Evolutionary conservation across 805 yeast genomes (phyloP), one percentile per base, ranked within the genome.

Genomic region (Pichia kluyveri): DNA sequence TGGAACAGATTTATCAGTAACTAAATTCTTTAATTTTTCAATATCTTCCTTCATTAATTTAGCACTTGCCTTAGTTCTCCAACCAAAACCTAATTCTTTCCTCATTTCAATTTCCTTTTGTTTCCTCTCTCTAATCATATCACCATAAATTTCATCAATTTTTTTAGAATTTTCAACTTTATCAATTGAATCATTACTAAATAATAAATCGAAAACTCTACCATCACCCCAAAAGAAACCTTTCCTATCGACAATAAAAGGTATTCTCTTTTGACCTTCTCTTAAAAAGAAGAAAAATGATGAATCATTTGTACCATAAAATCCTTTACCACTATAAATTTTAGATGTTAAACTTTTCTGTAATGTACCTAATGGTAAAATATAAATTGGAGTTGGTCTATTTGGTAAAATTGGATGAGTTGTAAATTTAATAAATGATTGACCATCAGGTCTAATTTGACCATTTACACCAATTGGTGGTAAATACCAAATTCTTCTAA

Each of bases 141-240:
- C 66, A 23, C 65, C 66, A 40, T 58, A 63, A 37, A 51, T 46
- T 37, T 56, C 59, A 47, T 63, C 68, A 42, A 62, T 59, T 44
- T 55, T 59, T 46, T 59, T 62, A 12, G 63, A 52, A 43, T 75
- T 77, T 61, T 86, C 91, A 4, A 93, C 90, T 50, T 77, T 82
- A 17, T 80, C 83, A n/a, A 86, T 61, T 1, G 85, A 66, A 60
- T 86, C 93, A 59, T 84, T 82, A 23, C 95, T 93, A 56, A 87
- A 83, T n/a, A 87, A 57, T 45, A 79, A 75, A 62, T 87, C 96
- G 65, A 82, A 83, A 2, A 87, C 83, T 50, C 96, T 72, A 15
- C 95, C 96, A 63, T 87, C 95, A 34, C 93, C 90, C 95, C 95
- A 87, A 68, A 85, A 87, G 71, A 88, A 87, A 12, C 95, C 96